Conservation (phyloP, 169 alveolate genomes). For the Plasmodium malariae region DNA sequence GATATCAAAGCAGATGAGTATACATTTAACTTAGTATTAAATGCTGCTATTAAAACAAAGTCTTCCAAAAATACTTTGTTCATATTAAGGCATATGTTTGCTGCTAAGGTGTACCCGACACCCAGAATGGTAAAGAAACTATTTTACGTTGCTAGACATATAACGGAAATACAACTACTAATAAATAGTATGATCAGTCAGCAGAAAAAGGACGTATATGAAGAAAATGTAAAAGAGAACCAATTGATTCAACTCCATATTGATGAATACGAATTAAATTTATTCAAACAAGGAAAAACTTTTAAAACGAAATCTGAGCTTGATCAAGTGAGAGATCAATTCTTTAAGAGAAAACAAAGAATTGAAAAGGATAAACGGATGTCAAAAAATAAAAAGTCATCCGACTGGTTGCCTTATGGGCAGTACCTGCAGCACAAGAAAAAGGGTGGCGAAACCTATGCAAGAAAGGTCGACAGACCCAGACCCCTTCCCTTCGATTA, state of each 20-base stretch:
- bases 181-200: constrained; percentile 78
- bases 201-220: constrained; percentile 82
- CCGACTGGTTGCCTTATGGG: constrained; percentile 82
- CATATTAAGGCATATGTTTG: constrained; percentile 84
- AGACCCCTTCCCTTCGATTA: constrained; percentile 52
- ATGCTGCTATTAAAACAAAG: constrained; percentile 55
- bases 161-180: constrained; percentile 84
- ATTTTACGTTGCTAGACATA: constrained; percentile 86
- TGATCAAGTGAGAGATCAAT: constrained; percentile 66
- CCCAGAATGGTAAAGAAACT: constrained; percentile 83
- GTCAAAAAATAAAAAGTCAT: constrained; percentile 66
- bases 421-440: constrained; percentile 79
- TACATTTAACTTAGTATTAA: constrained; percentile 29
- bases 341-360: constrained; percentile 72
- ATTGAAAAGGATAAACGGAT: constrained; percentile 33
- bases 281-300: constrained; percentile 59
- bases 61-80: constrained; percentile 81
- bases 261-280: constrained; percentile 82
- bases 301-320: constrained; percentile 48
- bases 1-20: constrained; percentile 23
- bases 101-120: constrained; percentile 85
- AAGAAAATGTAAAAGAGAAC: constrained; percentile 76
- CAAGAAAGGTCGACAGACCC: constrained; percentile 78
- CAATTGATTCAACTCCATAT: constrained; percentile 81
- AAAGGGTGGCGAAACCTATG: constrained; percentile 86